phyloP scores from a whole-genome alignment of 305 asterid genomes.

The Rubia peregrina region DNA sequence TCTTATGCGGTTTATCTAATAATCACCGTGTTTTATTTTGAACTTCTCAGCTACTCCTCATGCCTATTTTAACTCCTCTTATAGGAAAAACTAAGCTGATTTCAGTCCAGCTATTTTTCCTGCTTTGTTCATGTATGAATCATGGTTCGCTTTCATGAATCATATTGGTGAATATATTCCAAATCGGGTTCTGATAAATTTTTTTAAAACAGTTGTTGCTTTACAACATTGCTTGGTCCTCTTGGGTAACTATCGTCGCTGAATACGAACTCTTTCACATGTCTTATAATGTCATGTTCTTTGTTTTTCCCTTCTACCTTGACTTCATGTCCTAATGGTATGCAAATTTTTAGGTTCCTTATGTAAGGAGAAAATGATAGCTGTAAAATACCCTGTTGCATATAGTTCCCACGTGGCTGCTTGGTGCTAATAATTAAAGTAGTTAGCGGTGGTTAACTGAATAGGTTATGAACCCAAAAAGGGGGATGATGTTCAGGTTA shows the following conservation, averaged over 20 bases:
- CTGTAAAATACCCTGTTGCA: too few relatives aligned
- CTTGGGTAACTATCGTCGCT: conserved; percentile 50
- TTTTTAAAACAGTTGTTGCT: conserved; percentile 54
- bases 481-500: too few relatives aligned
- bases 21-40: too few relatives aligned
- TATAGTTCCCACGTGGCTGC: too few relatives aligned
- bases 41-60: too few relatives aligned
- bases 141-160: too few relatives aligned
- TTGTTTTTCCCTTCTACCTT: background rate
- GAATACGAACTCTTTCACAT: background rate
- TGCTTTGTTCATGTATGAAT: conserved; percentile 1
- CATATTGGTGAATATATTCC: background rate
- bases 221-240: conserved; percentile 75
- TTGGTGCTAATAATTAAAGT: too few relatives aligned
- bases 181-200: background rate
- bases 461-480: too few relatives aligned
- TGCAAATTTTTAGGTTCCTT: conserved; percentile 57
- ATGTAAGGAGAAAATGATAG: conserved; percentile 5
- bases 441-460: too few relatives aligned
- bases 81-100: background rate
- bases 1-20: too few relatives aligned
- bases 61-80: background rate
- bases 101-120: background rate
- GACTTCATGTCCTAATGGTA: background rate
- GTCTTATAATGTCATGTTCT: too few relatives aligned